Evolutionary conservation across 1,139 yeast species (phyloP).

Genomic region (Lodderomyces metapsilosis): DNA sequence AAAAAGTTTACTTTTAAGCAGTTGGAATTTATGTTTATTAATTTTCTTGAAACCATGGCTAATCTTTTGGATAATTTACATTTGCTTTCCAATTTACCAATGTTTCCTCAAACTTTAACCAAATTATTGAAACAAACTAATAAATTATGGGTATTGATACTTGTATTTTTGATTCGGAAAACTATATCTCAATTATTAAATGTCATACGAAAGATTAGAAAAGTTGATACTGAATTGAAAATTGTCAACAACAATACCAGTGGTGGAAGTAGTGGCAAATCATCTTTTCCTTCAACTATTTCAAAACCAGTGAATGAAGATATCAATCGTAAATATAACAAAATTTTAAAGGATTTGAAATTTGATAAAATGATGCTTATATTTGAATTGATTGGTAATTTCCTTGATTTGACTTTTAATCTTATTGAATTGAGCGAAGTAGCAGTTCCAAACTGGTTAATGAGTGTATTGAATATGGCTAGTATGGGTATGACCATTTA

Average conservation of each 20-base stretch:
- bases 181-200: constrained; percentile 45
- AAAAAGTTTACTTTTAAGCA: constrained; percentile 25
- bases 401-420: constrained; percentile 43
- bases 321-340: constrained; percentile 37
- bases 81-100: constrained; percentile 42
- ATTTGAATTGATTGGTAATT: constrained; percentile 44
- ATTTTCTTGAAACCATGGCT: constrained; percentile 37
- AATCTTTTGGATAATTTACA: constrained; percentile 45
- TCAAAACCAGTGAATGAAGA: constrained; percentile 24
- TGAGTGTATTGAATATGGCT: constrained; percentile 42
- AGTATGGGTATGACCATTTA: constrained; percentile 51
- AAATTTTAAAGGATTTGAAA: constrained; percentile 42
- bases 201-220: constrained; percentile 38
- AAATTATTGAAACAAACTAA: constrained; percentile 43
- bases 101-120: constrained; percentile 38
- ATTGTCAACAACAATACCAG: constrained; percentile 23
- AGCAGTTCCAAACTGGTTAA: constrained; percentile 44
- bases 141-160: constrained; percentile 44
- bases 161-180: constrained; percentile 43
- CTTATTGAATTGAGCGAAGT: constrained; percentile 39
- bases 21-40: constrained; percentile 31
- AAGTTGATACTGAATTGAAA: constrained; percentile 37
- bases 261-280: constrained; percentile 12
- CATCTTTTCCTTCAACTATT: constrained; percentile 8
- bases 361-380: constrained; percentile 46